Evolutionary conservation across 306 rosid genomes (phyloP).

Genomic region (Boehmeria nivea): DNA sequence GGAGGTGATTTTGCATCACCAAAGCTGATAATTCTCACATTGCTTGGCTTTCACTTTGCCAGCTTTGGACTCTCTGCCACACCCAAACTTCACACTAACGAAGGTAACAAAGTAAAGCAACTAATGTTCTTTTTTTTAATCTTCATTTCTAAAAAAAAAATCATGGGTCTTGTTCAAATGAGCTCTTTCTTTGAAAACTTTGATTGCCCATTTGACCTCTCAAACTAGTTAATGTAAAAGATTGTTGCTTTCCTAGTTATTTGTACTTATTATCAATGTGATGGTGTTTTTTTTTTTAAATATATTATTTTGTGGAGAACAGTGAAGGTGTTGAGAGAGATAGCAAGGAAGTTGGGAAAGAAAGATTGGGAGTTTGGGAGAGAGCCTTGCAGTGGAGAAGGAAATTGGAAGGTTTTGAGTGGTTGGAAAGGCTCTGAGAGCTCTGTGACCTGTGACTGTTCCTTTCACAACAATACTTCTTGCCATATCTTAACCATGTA

Average conservation of each 20-base stretch:
- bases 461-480: slow-evolving; percentile 53
- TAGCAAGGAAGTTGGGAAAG: slow-evolving; percentile 73
- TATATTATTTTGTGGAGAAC: slow-evolving; percentile 7
- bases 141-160: too few species aligned
- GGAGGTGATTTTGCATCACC: slow-evolving; percentile 16
- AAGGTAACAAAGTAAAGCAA: slow-evolving; percentile 29
- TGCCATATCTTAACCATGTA: slow-evolving; percentile 84
- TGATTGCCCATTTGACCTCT: background rate
- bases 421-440: slow-evolving; percentile 51
- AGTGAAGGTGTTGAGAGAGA: slow-evolving; percentile 68
- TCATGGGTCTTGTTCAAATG: background rate
- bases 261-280: slow-evolving; percentile 9
- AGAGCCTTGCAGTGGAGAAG: slow-evolving; percentile 74
- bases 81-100: slow-evolving; percentile 47
- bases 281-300: background rate
- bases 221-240: background rate
- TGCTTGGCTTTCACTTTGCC: slow-evolving; percentile 20
- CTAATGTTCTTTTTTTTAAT: background rate
- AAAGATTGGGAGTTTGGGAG: slow-evolving; percentile 75
- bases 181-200: background rate
- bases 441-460: slow-evolving; percentile 54
- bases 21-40: slow-evolving; percentile 29
- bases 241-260: background rate
- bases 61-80: slow-evolving; percentile 39
- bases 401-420: slow-evolving; percentile 44